A percentile compares a stretch with the other conserved stretches of the same genome.
Conservation (phyloP, 2,329 filamentous ascomycete genomes). For the Fusarium proliferatum region DNA sequence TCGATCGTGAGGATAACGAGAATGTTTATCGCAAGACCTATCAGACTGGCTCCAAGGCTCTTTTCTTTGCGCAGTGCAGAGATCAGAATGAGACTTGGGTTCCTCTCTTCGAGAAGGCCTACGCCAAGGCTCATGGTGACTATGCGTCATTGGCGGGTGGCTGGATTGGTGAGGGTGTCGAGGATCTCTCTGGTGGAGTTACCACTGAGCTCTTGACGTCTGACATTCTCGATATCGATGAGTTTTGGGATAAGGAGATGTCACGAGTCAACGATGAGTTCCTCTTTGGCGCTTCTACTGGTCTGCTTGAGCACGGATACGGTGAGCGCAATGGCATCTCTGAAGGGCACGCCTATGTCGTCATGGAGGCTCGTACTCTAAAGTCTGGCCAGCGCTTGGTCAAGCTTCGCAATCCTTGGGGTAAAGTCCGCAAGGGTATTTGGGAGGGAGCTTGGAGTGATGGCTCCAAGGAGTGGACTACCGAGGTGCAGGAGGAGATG, state of each 20-base stretch:
- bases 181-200: conserved; percentile 74
- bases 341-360: conserved; percentile 69
- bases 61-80: conserved; percentile 82
- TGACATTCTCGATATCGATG: conserved; percentile 80
- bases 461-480: conserved; percentile 71
- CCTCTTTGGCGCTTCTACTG: conserved; percentile 76
- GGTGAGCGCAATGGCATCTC: conserved; percentile 69
- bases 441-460: conserved; percentile 72
- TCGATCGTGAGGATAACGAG: conserved; percentile 78
- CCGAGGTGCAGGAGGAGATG: conserved; percentile 67
- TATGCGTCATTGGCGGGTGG: conserved; percentile 77
- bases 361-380: conserved; percentile 67
- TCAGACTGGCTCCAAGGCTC: conserved; percentile 79
- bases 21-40: conserved; percentile 76
- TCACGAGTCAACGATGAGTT: conserved; percentile 85
- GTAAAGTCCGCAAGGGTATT: conserved; percentile 65
- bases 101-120: conserved; percentile 83
- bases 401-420: conserved; percentile 71
- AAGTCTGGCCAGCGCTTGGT: conserved; percentile 66
- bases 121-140: conserved; percentile 85
- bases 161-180: conserved; percentile 72
- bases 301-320: conserved; percentile 71
- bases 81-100: conserved; percentile 87
- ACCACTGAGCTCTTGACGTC: conserved; percentile 75
- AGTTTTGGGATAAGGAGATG: conserved; percentile 86